A percentile compares a stretch with the other conserved stretches of the same genome.
Evolutionary conservation across 257 asterid genomes (phyloP).

Genomic region (Solanum lignicaule): DNA sequence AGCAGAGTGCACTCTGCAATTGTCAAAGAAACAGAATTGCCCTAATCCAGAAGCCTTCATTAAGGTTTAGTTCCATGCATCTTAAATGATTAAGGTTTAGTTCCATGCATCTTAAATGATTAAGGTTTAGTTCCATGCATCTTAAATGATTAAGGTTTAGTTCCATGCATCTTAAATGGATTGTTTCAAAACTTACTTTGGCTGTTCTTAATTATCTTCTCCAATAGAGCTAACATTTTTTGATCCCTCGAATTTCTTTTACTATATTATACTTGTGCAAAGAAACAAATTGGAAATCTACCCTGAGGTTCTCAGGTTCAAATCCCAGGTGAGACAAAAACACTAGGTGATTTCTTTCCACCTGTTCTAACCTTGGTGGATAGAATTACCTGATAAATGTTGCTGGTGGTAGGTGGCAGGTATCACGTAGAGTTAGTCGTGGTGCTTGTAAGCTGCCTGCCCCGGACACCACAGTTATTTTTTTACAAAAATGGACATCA

Average conservation of each 20-base stretch:
- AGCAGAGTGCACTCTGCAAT: conserved; percentile 20
- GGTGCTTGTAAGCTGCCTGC: not conserved
- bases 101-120: too few relatives aligned
- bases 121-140: conserved; percentile 11
- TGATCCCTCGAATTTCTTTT: not conserved
- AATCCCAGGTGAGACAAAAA: not conserved
- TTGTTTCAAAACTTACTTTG: not conserved
- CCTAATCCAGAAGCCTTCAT: conserved; percentile 27
- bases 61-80: conserved; percentile 10
- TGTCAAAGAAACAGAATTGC: conserved; percentile 31
- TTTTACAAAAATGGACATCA: not conserved
- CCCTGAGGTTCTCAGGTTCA: not conserved
- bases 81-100: conserved; percentile 11
- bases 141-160: conserved; percentile 21
- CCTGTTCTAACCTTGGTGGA: not conserved
- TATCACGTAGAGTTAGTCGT: not conserved
- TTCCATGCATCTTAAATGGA: not conserved
- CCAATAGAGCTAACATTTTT: not conserved
- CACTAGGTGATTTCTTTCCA: not conserved
- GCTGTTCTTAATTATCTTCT: not conserved
- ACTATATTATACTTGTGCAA: not conserved
- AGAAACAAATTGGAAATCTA: not conserved
- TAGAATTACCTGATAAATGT: not conserved
- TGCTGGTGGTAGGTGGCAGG: not conserved
- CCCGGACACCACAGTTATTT: not conserved